Evolutionary conservation across 1,284 basidiomycete genomes (phyloP).

Genomic region (Trametes hirsuta): DNA sequence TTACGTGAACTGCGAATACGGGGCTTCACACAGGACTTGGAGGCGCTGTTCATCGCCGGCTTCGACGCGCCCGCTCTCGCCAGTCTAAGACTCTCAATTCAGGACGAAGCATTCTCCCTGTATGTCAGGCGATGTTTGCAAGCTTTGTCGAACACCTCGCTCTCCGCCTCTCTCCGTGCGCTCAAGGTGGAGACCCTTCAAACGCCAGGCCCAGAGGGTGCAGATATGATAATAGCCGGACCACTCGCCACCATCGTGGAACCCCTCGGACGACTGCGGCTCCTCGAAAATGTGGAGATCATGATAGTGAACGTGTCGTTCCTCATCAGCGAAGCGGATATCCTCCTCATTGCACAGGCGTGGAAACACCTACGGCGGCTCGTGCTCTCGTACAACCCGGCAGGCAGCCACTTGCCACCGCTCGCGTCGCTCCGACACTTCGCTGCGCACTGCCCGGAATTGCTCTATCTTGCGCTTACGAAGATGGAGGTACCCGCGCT

Average conservation of each 20-base stretch:
- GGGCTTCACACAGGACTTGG: constrained; percentile 1
- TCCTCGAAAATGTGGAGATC: constrained; percentile 14
- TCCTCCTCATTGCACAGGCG: constrained; percentile 15
- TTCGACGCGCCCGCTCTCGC: constrained; percentile 7
- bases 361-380: constrained; percentile 11
- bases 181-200: neutral
- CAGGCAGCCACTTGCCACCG: constrained; percentile 2
- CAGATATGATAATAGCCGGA: too few species aligned
- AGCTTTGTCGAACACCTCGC: constrained; percentile 1
- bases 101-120: neutral
- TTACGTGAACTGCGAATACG: constrained; percentile 5
- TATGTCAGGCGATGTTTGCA: neutral
- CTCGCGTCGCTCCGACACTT: constrained; percentile 15
- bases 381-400: constrained; percentile 7
- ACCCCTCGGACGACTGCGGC: constrained; percentile 6
- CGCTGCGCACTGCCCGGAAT: constrained; percentile 12
- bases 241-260: neutral
- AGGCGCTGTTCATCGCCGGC: neutral
- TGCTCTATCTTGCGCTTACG: constrained; percentile 11
- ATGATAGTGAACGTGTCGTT: neutral
- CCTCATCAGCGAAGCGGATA: constrained; percentile 6
- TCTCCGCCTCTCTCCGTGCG: constrained; percentile 7
- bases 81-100: neutral
- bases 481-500: constrained; percentile 6
- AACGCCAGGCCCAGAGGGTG: too few species aligned